Evolutionary conservation across 805 yeast species (phyloP), one percentile per base, ranked within the genome.

Genomic region (Saturnispora serradocipensis): DNA sequence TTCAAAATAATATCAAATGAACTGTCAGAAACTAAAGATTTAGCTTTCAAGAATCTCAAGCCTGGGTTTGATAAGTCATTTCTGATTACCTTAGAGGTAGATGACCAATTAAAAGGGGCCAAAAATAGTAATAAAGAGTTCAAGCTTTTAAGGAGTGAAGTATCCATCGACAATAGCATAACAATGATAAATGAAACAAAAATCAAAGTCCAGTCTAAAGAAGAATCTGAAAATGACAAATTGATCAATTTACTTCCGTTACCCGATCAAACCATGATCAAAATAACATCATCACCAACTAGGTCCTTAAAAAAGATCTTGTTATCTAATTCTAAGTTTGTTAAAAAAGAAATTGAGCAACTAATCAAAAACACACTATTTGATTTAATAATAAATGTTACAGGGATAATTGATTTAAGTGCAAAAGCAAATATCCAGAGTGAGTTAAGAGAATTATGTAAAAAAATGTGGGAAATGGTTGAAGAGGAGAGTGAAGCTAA

Each of bases 271-370:
- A 36, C 49, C 13, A 46, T 36, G 35, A 43, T 49, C 20, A 49
- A 44, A 1, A 61, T 64, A 36, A 53, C 59, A 20, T 58, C 68
- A 8, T 16, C 42, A 18, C 42, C 22, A 18, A 18, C 42, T 30
- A 30, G 13, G 3, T 30, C 34, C 13, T 11, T 30, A 10, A 30
- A 13, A 30, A 30, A 30, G 28, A 64, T 75, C 2, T 61, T 66
- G 1, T 59, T 65, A 39, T 66, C 65, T 42, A 72, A 73, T 56
- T 65, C 66, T 0, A 48, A 60, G 1, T 67, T 63, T 52, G 66
- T 71, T 1, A 65, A 66, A 53, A 60, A 71, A 38, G 65, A 69
- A 50, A 66, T 71, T 4, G 75, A 73, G 52, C 47, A 68, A 18
- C 44, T 66, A 9, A 57, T 70, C 4, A 53, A 67, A 10, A 51